Evolutionary conservation across 345 rosid species (phyloP).

Genomic region (Pseudoturritis turrita): DNA sequence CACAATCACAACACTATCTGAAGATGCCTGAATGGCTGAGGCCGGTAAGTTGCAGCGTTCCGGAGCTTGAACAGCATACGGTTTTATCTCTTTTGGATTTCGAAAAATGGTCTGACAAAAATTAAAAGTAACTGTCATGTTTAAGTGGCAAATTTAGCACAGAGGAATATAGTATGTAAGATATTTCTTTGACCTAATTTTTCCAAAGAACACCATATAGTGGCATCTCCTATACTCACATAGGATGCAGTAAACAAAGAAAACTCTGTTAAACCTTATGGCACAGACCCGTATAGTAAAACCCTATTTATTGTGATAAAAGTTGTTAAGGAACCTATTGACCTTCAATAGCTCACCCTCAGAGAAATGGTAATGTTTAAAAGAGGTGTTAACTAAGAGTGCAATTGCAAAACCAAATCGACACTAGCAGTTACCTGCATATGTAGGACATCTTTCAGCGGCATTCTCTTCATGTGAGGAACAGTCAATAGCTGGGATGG

Average conservation of each 20-base stretch:
- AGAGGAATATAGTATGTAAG: neutral
- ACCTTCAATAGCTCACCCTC: constrained; percentile 3
- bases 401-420: constrained; percentile 15
- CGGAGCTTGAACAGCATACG: constrained; percentile 66
- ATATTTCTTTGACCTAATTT: neutral
- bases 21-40: constrained; percentile 81
- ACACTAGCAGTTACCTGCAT: constrained; percentile 55
- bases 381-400: neutral
- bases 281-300: neutral
- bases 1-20: constrained; percentile 70
- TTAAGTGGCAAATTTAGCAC: neutral
- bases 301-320: neutral
- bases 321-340: neutral
- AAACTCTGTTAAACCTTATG: neutral
- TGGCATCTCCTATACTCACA: neutral
- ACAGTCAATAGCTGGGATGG: constrained; percentile 90
- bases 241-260: neutral
- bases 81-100: constrained; percentile 80
- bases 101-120: constrained; percentile 82
- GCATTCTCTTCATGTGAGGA: constrained; percentile 85
- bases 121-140: constrained; percentile 8
- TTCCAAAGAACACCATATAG: neutral
- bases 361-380: neutral
- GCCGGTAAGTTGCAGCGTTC: constrained; percentile 98
- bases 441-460: constrained; percentile 76